A percentile compares a stretch with the other conserved stretches of the same genome.
phyloP scores from a whole-genome alignment of 2,329 filamentous ascomycete species.

The Septoria linicola region DNA sequence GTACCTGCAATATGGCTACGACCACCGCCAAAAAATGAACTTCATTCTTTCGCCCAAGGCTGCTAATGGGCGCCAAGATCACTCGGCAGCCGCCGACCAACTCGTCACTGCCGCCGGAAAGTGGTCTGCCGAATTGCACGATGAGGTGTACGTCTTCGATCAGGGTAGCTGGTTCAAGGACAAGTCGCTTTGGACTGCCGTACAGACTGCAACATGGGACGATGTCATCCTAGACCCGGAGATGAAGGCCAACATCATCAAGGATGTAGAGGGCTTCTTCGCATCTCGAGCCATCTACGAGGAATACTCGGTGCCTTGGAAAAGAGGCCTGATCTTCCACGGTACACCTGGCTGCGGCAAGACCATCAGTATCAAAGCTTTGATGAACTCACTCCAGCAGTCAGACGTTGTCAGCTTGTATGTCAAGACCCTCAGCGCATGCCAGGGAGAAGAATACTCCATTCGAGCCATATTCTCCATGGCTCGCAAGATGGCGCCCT shows the following conservation, averaged over 20 bases:
- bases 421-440: constrained; percentile 43
- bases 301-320: constrained; percentile 51
- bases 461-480: constrained; percentile 58
- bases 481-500: constrained; percentile 63
- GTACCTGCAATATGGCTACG: constrained; percentile 11
- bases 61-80: background rate
- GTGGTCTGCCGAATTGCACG: constrained; percentile 43
- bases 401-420: constrained; percentile 42
- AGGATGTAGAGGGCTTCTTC: constrained; percentile 43
- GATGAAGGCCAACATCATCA: constrained; percentile 46
- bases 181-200: constrained; percentile 41
- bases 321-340: constrained; percentile 42
- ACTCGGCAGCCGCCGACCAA: constrained; percentile 37
- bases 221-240: constrained; percentile 48
- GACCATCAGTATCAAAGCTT: constrained; percentile 46
- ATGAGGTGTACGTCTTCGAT: constrained; percentile 47
- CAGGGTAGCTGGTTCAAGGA: constrained; percentile 44
- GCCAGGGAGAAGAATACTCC: constrained; percentile 40
- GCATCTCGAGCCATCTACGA: constrained; percentile 41
- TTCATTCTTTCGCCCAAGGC: constrained; percentile 24
- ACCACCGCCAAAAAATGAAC: constrained; percentile 7
- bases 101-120: constrained; percentile 43
- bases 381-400: constrained; percentile 42
- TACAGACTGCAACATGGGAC: constrained; percentile 45
- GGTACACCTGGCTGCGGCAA: constrained; percentile 50